Percentiles rank a stretch among this genome's conserved stretches.
Evolutionary conservation across 2,329 filamentous ascomycete species (phyloP).

Genomic region (Talaromyces sp.): DNA sequence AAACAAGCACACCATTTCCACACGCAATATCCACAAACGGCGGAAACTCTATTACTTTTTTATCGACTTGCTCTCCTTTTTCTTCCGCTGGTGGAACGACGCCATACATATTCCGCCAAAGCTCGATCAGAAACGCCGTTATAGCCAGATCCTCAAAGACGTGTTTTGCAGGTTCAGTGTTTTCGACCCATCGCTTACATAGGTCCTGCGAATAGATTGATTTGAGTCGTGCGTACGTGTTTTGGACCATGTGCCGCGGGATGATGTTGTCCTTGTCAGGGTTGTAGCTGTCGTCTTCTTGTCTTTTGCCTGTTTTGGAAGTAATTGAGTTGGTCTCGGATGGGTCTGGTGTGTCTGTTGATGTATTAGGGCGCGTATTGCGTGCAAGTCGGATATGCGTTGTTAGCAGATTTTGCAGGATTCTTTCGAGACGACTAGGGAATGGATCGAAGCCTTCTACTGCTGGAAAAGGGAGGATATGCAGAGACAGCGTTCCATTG

Average conservation of each 20-base stretch:
- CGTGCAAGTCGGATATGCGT: constrained; percentile 38
- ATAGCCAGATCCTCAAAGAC: constrained; percentile 94
- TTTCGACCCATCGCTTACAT: constrained; percentile 76
- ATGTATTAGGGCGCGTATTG: constrained; percentile 20
- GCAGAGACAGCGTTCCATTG: constrained; percentile 47
- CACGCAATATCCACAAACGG: constrained; percentile 96
- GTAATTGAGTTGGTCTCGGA: background rate
- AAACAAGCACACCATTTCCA: constrained; percentile 85
- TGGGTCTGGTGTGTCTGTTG: background rate
- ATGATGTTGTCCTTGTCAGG: constrained; percentile 80
- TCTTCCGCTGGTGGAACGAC: constrained; percentile 23
- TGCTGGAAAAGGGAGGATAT: constrained; percentile 48
- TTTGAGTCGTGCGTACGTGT: constrained; percentile 79
- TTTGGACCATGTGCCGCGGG: constrained; percentile 71
- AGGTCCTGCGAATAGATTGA: constrained; percentile 69
- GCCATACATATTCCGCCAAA: constrained; percentile 82
- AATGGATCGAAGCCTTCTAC: constrained; percentile 33
- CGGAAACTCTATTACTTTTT: constrained; percentile 54
- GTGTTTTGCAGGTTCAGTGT: constrained; percentile 83
- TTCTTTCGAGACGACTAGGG: constrained; percentile 37
- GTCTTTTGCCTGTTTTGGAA: constrained; percentile 8
- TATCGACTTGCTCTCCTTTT: background rate
- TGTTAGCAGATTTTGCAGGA: constrained; percentile 35
- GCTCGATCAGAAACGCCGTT: constrained; percentile 84
- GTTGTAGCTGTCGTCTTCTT: constrained; percentile 63